Evolutionary conservation across 2,329 filamentous ascomycete genomes (phyloP).

Genomic region (Davidsoniella virescens): DNA sequence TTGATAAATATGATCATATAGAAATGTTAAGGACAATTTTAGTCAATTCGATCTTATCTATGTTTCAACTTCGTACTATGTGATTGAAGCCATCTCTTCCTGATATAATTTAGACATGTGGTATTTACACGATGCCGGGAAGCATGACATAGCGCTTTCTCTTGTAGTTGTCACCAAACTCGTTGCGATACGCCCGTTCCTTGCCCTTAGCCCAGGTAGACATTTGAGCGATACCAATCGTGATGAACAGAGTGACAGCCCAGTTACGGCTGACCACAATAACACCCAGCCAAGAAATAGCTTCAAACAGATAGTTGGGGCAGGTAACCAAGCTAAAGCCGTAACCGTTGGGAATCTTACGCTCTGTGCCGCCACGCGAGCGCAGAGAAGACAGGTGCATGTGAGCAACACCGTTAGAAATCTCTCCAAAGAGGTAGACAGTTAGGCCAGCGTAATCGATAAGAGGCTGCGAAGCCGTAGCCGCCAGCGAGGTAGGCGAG

Average conservation of each 20-base stretch:
- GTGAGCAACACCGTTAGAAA: slow-evolving; percentile 68
- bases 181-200: slow-evolving; percentile 74
- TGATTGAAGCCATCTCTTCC: too few species aligned
- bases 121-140: slow-evolving; percentile 52
- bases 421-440: slow-evolving; percentile 62
- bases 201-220: slow-evolving; percentile 77
- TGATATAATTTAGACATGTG: neutral
- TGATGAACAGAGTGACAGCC: slow-evolving; percentile 60
- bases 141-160: slow-evolving; percentile 78
- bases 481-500: slow-evolving; percentile 53
- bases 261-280: slow-evolving; percentile 65
- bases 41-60: neutral
- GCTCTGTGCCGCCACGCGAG: slow-evolving; percentile 62
- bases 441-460: slow-evolving; percentile 52
- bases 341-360: slow-evolving; percentile 73
- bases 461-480: slow-evolving; percentile 29
- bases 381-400: slow-evolving; percentile 62
- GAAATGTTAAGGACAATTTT: neutral
- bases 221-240: slow-evolving; percentile 65
- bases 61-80: too few species aligned
- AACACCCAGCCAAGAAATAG: slow-evolving; percentile 71
- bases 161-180: slow-evolving; percentile 89
- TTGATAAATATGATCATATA: neutral
- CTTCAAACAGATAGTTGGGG: slow-evolving; percentile 94
- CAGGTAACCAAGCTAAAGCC: slow-evolving; percentile 81